Base-by-base conservation (phyloP, 129 eudicot genomes). In the Pseudognaphalium luteoalbum region DNA sequence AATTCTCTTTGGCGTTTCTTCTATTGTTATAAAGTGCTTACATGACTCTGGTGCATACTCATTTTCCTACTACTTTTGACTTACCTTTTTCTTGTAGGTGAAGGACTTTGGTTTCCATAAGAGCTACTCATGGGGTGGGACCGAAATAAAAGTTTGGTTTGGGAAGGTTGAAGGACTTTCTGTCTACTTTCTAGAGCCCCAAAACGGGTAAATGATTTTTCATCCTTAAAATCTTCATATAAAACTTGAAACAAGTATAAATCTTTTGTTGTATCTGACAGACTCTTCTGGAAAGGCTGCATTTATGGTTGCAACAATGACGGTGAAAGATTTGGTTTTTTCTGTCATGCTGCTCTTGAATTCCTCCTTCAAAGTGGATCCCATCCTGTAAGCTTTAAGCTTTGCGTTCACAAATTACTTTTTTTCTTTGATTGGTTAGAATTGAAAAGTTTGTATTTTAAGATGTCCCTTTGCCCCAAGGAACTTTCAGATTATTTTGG, bases 291-390 rank as follows among this genome's bases (percentile, higher is more conserved):
- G 94, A 82, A 83, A 64, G 97, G 97, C 8, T 84, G 97, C 83
- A 80, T 95, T 60, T 95, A 95, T 71, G 97, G 92, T 79, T 86
- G 97, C 80, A 80, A 67, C 56, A 95, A 91, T 80, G 99, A 95
- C 64, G 97, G 87, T n/a, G 96, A 91, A 77, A 87, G 99, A 81
- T 95, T 95, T 74, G 92, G 94, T 59, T 95, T 95, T 88, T 95
- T 95, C 80, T 95, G 99, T 78, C 96, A 95, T 82, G 96, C 99
- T 56, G 97, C 97, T 72, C 96, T 95, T 17, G 99, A 95, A 69
- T 95, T 84, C 83, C 96, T 95, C 84, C 91, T 85, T 76, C 99
- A 95, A 85, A 87, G 82, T 82, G 99, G 99, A 79, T 91, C 83
- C 75, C 93, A 87, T 89, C 99, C 97, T 64, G 99, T 95, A 91